A percentile compares a stretch with the other conserved stretches of the same genome.
phyloP scores from a whole-genome alignment of 2,329 filamentous ascomycete genomes.

The Chalaropsis thielavioides region DNA sequence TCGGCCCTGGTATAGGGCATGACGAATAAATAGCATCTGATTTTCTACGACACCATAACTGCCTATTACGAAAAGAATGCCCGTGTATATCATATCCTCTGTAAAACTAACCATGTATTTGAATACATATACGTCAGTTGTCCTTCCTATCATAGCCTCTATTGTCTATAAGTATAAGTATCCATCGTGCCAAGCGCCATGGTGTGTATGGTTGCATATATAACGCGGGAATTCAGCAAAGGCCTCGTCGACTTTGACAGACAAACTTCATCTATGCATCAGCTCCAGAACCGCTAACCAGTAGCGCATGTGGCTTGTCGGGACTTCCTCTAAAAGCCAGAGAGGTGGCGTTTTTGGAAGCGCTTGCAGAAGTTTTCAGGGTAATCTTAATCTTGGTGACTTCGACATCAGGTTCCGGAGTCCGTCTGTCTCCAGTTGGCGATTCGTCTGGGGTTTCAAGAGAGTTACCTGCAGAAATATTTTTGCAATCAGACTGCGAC shows the following conservation, averaged over 20 bases:
- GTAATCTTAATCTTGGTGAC: conserved; percentile 9
- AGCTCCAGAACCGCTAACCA: conserved; percentile 24
- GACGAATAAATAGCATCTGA: not conserved
- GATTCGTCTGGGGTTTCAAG: conserved; percentile 17
- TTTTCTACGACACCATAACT: not conserved
- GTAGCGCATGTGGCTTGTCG: conserved; percentile 35
- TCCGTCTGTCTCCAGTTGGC: conserved; percentile 9
- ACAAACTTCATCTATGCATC: conserved; percentile 1
- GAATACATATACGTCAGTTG: not conserved
- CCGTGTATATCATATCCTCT: not conserved
- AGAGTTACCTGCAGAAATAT: conserved; percentile 8
- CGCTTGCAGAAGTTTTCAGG: conserved; percentile 22
- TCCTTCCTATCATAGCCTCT: not conserved
- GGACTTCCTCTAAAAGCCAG: conserved; percentile 48
- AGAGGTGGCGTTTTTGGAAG: conserved; percentile 27
- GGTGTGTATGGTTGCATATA: not conserved
- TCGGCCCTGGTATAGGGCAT: not conserved
- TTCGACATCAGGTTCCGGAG: conserved; percentile 4
- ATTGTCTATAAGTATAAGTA: not conserved
- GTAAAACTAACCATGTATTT: not conserved
- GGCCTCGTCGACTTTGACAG: not conserved
- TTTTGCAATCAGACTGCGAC: conserved; percentile 1
- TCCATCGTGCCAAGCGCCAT: not conserved
- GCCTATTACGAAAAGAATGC: not conserved
- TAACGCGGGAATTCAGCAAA: not conserved